These are phyloP conservation scores for Perkinsela sp. DNA, from an alignment of 208 protist genomes.

Conservation along the genomic window DNA sequence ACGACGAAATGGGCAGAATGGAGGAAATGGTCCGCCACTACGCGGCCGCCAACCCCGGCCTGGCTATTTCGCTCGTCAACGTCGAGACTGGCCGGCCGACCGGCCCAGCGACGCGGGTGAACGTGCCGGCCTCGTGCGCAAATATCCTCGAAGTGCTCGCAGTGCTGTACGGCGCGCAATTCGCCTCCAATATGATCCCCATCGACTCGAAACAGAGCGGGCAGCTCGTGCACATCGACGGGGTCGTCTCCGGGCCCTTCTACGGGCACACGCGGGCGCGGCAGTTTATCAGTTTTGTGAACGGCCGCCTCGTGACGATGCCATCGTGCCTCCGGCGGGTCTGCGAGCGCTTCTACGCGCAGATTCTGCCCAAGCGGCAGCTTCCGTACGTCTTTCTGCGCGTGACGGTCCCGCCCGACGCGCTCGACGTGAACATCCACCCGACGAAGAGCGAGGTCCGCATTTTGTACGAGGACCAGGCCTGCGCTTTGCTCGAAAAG, in stretches of 20 bases:
- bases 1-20: conserved; percentile 67
- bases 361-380: conserved; percentile 52
- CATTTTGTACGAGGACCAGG: conserved; percentile 41
- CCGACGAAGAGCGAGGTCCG: conserved; percentile 85
- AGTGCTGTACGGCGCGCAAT: conserved; percentile 2
- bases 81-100: neutral
- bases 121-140: neutral
- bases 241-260: conserved; percentile 5
- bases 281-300: conserved; percentile 24
- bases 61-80: conserved; percentile 7
- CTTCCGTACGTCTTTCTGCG: conserved; percentile 78
- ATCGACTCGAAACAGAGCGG: neutral
- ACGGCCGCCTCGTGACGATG: conserved; percentile 43
- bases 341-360: conserved; percentile 58
- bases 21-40: conserved; percentile 62
- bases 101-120: neutral
- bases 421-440: conserved; percentile 94
- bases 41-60: conserved; percentile 11
- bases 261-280: conserved; percentile 3
- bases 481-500: conserved; percentile 9
- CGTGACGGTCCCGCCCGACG: conserved; percentile 49
- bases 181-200: conserved; percentile 1
- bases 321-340: conserved; percentile 28
- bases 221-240: conserved; percentile 3
- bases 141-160: neutral